phyloP scores from a whole-genome alignment of 2,329 filamentous ascomycete genomes.

The Meredithiella fracta region DNA sequence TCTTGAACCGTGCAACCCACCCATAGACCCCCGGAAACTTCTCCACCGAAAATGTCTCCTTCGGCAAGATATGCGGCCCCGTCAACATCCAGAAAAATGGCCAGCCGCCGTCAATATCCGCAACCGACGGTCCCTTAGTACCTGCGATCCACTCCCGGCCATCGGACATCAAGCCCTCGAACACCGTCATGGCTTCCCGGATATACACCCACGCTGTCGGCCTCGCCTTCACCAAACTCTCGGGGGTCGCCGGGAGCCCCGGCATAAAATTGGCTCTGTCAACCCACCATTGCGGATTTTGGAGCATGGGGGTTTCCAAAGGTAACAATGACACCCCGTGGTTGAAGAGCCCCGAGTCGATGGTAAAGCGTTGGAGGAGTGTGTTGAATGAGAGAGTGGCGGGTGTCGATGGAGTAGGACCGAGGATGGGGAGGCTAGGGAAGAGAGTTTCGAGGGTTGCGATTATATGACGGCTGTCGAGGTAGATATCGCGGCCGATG shows the following conservation, averaged over 20 bases:
- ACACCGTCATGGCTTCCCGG: conserved; percentile 34
- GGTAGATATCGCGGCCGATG: conserved; percentile 51
- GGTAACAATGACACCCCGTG: conserved; percentile 41
- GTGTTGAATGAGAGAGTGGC: conserved; percentile 17
- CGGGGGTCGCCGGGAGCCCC: conserved; percentile 17
- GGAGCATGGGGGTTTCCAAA: conserved; percentile 32
- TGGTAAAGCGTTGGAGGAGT: conserved; percentile 38
- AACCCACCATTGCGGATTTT: conserved; percentile 40
- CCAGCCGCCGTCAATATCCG: conserved; percentile 56
- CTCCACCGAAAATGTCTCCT: conserved; percentile 31
- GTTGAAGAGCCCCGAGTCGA: conserved; percentile 41
- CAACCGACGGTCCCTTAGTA: conserved; percentile 35
- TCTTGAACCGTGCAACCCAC: conserved; percentile 47
- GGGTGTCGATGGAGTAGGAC: conserved; percentile 24
- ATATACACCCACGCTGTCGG: conserved; percentile 42
- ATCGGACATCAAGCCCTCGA: conserved; percentile 51
- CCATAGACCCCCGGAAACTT: conserved; percentile 44
- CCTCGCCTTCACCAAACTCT: conserved; percentile 20
- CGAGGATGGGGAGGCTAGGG: conserved; percentile 26
- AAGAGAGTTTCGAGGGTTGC: conserved; percentile 43
- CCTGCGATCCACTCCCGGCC: conserved; percentile 48
- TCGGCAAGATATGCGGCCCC: conserved; percentile 38
- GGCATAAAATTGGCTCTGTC: conserved; percentile 33
- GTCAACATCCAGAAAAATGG: conserved; percentile 47
- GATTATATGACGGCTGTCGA: conserved; percentile 54